Evolutionary conservation across 1,284 basidiomycete species (phyloP).

Genomic region (Heimioporus retisporus): DNA sequence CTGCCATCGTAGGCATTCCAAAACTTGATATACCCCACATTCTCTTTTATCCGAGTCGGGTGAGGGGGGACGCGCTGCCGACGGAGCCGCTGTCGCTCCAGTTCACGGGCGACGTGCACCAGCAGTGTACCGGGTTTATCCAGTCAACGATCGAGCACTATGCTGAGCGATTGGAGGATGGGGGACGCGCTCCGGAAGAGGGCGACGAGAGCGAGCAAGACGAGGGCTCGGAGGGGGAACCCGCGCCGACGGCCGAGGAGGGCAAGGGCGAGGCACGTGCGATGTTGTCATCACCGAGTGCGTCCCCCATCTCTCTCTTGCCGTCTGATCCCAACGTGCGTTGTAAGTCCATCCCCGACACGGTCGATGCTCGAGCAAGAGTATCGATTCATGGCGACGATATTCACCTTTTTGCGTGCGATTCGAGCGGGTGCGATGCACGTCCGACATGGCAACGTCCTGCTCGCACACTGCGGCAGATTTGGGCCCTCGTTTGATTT

Average conservation of each 20-base stretch:
- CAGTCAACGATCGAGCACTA: slow-evolving; percentile 92
- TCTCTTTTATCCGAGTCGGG: slow-evolving; percentile 70
- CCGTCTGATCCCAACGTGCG: slow-evolving; percentile 5
- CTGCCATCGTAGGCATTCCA: slow-evolving; percentile 79
- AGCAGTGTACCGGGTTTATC: slow-evolving; percentile 88
- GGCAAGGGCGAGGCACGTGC: slow-evolving; percentile 10
- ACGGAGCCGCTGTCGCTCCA: slow-evolving; percentile 67
- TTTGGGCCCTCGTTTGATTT: slow-evolving; percentile 87
- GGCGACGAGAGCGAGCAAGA: slow-evolving; percentile 33
- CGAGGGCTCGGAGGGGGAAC: slow-evolving; percentile 43
- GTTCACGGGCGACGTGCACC: slow-evolving; percentile 87
- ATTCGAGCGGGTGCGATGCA: slow-evolving; percentile 87
- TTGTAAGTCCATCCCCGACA: slow-evolving; percentile 40
- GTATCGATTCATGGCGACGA: slow-evolving; percentile 82
- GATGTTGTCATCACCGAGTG: slow-evolving; percentile 22
- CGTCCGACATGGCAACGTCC: slow-evolving; percentile 79
- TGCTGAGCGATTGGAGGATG: slow-evolving; percentile 67
- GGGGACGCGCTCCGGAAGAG: slow-evolving; percentile 38
- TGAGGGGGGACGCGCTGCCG: slow-evolving; percentile 55
- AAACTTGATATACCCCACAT: slow-evolving; percentile 83
- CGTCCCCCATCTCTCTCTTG: slow-evolving; percentile 4
- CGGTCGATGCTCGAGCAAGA: slow-evolving; percentile 75
- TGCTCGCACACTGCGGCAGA: slow-evolving; percentile 89
- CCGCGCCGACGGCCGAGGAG: slow-evolving; percentile 27
- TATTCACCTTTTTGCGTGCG: slow-evolving; percentile 88